Base-by-base conservation (phyloP, 768 basidiomycete genomes). In the Leccinum pellstonianum region DNA sequence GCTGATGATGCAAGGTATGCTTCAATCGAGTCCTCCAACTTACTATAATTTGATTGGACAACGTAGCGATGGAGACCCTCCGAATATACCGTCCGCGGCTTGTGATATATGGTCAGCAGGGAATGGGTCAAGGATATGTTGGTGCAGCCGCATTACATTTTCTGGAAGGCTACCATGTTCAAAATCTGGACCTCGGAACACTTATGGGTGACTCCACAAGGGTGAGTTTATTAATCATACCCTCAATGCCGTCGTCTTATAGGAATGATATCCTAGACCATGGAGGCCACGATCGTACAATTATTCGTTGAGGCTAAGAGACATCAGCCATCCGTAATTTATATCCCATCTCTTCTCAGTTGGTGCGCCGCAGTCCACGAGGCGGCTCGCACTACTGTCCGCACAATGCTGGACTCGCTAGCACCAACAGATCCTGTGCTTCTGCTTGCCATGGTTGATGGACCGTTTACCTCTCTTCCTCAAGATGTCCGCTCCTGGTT, bases 301-400 rank as follows among this genome's bases (percentile, higher is more conserved):
- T 80, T 97, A 17, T 98, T 99, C 68, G 83, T 95, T 21, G 97
- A 99, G 73, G 97, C 96, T 1, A 98, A 98, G 71, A 87, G 96
- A 27, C 93, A 97, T 70, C 95, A 96, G 66, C 97, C 97, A 0
- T 95, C 94, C 0, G 88, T 98, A 38, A 84, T 99, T 52, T 98
- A 95, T 73, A 92, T 99, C 31, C 96, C 96, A 0, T 91, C 93
- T 1, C 83, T 99, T 6, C 68, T 85, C 1, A 83, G 87, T 1
- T 98, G 95, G 95, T 90, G 90, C 63, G 79, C 86, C 1, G 86
- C 93, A 3, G 84, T 98, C 23, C 83, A 89, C 1, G 95, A 98
- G 65, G 88, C 89, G 0, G 83, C 93, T 1, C 83, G 94, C 10
- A 83, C 88, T 3, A 96, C 94, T 0, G 84, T 98, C 35, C 88